These are phyloP conservation scores for Leccinum incarnatum DNA, from an alignment of 768 basidiomycete species.

Conservation along the genomic window DNA sequence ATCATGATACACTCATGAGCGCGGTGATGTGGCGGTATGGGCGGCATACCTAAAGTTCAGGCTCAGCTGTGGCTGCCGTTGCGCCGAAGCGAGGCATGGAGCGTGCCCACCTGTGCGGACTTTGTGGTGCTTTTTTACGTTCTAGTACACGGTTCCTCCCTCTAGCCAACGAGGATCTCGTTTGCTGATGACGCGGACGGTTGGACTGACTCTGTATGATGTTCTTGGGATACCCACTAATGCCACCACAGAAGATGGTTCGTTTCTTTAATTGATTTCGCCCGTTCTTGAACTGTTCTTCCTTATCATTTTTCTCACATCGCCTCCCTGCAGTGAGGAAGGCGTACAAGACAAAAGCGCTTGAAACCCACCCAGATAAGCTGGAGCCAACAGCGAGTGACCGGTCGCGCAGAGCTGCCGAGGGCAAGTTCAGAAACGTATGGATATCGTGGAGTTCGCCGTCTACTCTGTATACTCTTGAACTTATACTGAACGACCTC, in stretches of 20 bases:
- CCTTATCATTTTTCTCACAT: background rate
- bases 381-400: slow-evolving; percentile 52
- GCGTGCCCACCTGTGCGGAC: background rate
- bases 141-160: background rate
- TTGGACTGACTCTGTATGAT: slow-evolving; percentile 38
- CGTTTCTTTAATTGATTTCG: slow-evolving; percentile 16
- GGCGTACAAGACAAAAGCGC: slow-evolving; percentile 63
- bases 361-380: slow-evolving; percentile 76
- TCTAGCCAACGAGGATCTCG: background rate
- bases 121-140: background rate
- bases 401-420: slow-evolving; percentile 50
- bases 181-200: slow-evolving; percentile 21
- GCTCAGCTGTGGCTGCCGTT: background rate
- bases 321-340: slow-evolving; percentile 44
- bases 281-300: background rate
- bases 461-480: slow-evolving; percentile 4
- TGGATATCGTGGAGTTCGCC: slow-evolving; percentile 27
- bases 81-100: background rate
- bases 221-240: slow-evolving; percentile 44
- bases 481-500: slow-evolving; percentile 21
- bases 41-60: background rate
- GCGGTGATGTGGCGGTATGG: background rate
- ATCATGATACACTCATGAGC: background rate
- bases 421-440: slow-evolving; percentile 62
- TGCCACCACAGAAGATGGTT: slow-evolving; percentile 53